phyloP scores from a whole-genome alignment of 306 rosid genomes.

The Pyrus pyrifolia region DNA sequence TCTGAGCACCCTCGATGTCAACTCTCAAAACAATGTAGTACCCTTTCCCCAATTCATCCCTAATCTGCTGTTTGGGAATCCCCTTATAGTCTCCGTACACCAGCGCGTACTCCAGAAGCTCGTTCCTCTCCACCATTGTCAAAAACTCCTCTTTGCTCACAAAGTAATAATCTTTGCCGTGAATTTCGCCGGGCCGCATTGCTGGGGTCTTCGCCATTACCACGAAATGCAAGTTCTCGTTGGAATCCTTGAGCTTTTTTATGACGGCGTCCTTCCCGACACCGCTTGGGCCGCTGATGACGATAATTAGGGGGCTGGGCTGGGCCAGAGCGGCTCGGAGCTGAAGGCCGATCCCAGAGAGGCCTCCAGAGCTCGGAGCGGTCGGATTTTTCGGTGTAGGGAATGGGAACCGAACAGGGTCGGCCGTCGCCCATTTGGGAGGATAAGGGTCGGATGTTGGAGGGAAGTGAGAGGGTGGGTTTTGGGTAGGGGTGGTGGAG shows the following conservation, averaged over 20 bases:
- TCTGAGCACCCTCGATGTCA: too few relatives aligned
- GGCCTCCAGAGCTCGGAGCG: too few relatives aligned
- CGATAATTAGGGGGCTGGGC: slow-evolving; percentile 30
- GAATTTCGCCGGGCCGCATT: slow-evolving; percentile 50
- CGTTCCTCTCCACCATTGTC: slow-evolving; percentile 42
- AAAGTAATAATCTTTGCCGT: slow-evolving; percentile 68
- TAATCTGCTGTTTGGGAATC: too few relatives aligned
- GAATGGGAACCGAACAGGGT: too few relatives aligned
- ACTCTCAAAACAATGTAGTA: too few relatives aligned
- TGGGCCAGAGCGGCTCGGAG: too few relatives aligned
- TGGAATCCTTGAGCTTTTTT: slow-evolving; percentile 32
- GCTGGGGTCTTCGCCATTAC: slow-evolving; percentile 64
- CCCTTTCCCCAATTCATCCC: too few relatives aligned
- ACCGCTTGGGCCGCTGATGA: slow-evolving; percentile 88
- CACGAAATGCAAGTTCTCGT: slow-evolving; percentile 64
- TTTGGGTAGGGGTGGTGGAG: not conserved
- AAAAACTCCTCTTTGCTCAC: slow-evolving; percentile 67
- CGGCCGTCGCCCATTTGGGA: slow-evolving; percentile 46
- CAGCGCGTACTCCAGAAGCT: slow-evolving; percentile 28
- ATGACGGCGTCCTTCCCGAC: not conserved
- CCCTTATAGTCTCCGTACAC: slow-evolving; percentile 78
- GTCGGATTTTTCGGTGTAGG: too few relatives aligned
- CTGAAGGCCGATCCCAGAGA: too few relatives aligned
- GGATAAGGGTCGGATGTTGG: not conserved
- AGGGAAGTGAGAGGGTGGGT: not conserved